These are phyloP conservation scores for Xylaria intraflava DNA, from an alignment of 495 filamentous ascomycete genomes.

Conservation along the genomic window DNA sequence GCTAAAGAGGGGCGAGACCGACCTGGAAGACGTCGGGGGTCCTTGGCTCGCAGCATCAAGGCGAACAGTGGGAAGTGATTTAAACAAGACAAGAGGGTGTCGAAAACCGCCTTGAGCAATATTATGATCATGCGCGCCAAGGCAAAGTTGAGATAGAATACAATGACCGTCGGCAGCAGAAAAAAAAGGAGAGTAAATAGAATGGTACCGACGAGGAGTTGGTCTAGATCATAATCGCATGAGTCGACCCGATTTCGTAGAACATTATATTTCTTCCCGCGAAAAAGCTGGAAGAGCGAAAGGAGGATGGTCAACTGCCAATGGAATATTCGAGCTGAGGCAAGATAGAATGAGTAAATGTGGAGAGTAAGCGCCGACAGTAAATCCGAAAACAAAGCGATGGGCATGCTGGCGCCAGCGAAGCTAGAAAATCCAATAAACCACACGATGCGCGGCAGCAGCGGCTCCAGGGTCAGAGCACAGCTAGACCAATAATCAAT, in stretches of 20 bases:
- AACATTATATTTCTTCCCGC: slow-evolving; percentile 96
- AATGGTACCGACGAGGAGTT: slow-evolving; percentile 92
- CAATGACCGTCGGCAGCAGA: slow-evolving; percentile 85
- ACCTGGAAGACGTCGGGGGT: slow-evolving; percentile 83
- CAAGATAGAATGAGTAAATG: slow-evolving; percentile 96
- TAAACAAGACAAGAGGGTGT: slow-evolving; percentile 85
- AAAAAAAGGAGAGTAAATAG: slow-evolving; percentile 96
- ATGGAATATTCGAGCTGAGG: slow-evolving; percentile 92
- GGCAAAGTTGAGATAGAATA: slow-evolving; percentile 96
- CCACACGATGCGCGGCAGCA: slow-evolving; percentile 79
- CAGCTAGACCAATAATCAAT: slow-evolving; percentile 93
- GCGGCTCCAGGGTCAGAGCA: slow-evolving; percentile 67
- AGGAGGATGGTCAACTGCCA: slow-evolving; percentile 97
- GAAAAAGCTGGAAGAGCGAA: slow-evolving; percentile 95
- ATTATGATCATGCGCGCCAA: slow-evolving; percentile 93
- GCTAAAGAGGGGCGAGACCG: slow-evolving; percentile 1
- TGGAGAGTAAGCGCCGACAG: slow-evolving; percentile 88
- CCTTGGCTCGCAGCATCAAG: slow-evolving; percentile 92
- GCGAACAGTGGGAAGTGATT: slow-evolving; percentile 99
- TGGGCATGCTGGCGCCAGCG: slow-evolving; percentile 93
- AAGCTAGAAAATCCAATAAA: slow-evolving; percentile 94
- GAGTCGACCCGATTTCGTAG: slow-evolving; percentile 95
- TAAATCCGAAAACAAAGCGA: slow-evolving; percentile 91
- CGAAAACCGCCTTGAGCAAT: slow-evolving; percentile 76
- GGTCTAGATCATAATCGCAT: slow-evolving; percentile 98